Evolutionary conservation across 305 asterid genomes (phyloP), one percentile per base, ranked within the genome.

Genomic region (Fraxinus paxiana): DNA sequence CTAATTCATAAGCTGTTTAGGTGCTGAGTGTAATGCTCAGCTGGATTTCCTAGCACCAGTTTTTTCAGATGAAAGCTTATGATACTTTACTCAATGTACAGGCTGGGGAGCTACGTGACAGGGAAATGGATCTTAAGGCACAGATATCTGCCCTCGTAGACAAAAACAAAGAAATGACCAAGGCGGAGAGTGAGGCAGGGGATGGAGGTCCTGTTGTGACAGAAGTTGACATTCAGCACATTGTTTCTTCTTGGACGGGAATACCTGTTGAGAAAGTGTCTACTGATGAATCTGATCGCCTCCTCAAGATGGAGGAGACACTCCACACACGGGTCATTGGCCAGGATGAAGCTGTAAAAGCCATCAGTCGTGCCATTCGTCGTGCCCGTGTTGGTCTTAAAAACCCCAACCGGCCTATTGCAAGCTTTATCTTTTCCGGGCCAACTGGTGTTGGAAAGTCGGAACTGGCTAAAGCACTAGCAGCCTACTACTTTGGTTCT

Each of bases 401-500:
- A 87, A 94, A 94, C 79, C 99, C 99, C 43, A 94, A 89, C 86
- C 86, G 99, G 12, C 99, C 99, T 7, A 96, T 96, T 34, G 99
- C 99, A 3, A 96, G 99, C 87, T 96, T 96, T 86, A 96, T 95
- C 90, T 96, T 96, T 31, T 95, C 98, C 0, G 99, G 99, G 20
- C 98, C 99, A 0, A 95, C 99, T 28, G 99, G 99, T 76, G 99
- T 96, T 13, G 99, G 99, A 20, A 96, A 96, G 85, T 96, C 99
- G 0, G 99, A 96, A 80, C 90, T 96, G 2, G 99, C 98, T 0
- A 96, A 96, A 78, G 86, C 99, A 0, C 80, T 96, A 75, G 99
- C 99, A 0, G 88, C 99, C 24, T 96, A 91, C 92, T 96, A 96
- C 92, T 96, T 94, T 59, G 99, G 99, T 35, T 96, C 99, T 1